Evolutionary conservation across 345 rosid species (phyloP).

Genomic region (Bruguiera parviflora): DNA sequence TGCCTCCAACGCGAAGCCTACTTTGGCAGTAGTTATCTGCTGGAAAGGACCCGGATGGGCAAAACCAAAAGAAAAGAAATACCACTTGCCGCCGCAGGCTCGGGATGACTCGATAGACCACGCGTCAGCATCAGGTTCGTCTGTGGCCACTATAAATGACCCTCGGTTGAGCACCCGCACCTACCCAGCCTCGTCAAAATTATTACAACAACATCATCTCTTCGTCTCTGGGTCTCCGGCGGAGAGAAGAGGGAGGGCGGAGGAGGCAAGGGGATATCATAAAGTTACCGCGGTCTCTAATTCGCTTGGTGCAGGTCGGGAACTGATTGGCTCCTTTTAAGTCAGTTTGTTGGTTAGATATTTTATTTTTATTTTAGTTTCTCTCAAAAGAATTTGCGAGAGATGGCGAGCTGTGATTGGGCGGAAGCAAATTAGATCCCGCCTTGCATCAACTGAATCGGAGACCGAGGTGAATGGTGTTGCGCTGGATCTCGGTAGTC

Average conservation of each 20-base stretch:
- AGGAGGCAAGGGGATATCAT: not conserved
- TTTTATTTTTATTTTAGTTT: too few species aligned
- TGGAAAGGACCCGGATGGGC: too few species aligned
- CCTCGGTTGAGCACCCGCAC: not conserved
- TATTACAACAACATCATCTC: not conserved
- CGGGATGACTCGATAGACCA: not conserved
- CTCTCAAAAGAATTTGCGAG: not conserved
- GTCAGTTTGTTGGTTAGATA: not conserved
- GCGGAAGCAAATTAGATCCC: constrained; percentile 54
- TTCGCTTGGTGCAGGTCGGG: constrained; percentile 99
- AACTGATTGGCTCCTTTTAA: constrained; percentile 32
- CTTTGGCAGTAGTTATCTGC: too few species aligned
- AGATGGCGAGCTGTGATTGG: constrained; percentile 19
- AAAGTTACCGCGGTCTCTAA: constrained; percentile 68
- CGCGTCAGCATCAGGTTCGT: constrained; percentile 35
- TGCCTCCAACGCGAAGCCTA: not conserved
- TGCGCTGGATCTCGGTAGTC: not conserved
- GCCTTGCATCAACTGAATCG: constrained; percentile 99
- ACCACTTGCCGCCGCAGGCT: constrained; percentile 3
- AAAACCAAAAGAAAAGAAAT: not conserved
- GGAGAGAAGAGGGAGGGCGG: not conserved
- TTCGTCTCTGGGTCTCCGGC: too few species aligned
- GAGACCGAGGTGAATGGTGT: constrained; percentile 63
- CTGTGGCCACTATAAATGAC: constrained; percentile 40
- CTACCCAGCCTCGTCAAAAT: not conserved